Evolutionary conservation across 345 rosid species (phyloP), one percentile per base, ranked within the genome.

Genomic region (Gossypium herbaceum): DNA sequence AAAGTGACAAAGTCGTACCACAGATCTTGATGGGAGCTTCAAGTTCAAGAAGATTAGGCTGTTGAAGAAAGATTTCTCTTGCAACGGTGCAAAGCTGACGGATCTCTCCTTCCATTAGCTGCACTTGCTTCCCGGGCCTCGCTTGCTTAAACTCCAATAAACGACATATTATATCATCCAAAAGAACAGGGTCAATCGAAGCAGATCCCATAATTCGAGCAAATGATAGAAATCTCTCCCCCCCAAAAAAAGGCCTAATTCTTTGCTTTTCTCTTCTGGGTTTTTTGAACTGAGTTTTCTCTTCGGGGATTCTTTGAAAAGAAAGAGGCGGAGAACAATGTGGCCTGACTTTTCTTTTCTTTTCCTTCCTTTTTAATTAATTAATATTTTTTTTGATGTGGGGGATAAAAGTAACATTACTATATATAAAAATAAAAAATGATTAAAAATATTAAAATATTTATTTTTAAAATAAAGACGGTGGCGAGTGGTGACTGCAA

Each of bases 1-100:
- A 29, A 34, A 8, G 63, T 4, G 25, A 60, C 19, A 54, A 51
- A 39, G 24, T 61, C 52, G 66, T 83, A 93, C 97, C 98, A 68
- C 98, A 91, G 90, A 93, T 90, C 97, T 93, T 91, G 85, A 93
- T 91, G 67, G 98, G 98, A 47, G 98, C 95, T 75, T 89, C 92
- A 64, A 93, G 94, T 74, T 91, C 97, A 50, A 93, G 98, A 68
- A 93, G 97, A 81, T 83, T 91, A 52, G 98, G 94, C 73, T 93
- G 98, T 19, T 88, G 91, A 79, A 93, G 94, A 48, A 93, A 93
- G 70, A 93, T 87, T 79, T 91, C 89, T 76, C 79, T 79, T 50
- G 98, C 84, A 12, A 85, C 89, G 51, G 77, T 7, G 61, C 97
- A 90, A 13, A 93, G 93, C 77, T 86, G 94, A 9, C 93, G 91